Evolutionary conservation across 345 rosid genomes (phyloP).

Genomic region (Litchi chinensis): DNA sequence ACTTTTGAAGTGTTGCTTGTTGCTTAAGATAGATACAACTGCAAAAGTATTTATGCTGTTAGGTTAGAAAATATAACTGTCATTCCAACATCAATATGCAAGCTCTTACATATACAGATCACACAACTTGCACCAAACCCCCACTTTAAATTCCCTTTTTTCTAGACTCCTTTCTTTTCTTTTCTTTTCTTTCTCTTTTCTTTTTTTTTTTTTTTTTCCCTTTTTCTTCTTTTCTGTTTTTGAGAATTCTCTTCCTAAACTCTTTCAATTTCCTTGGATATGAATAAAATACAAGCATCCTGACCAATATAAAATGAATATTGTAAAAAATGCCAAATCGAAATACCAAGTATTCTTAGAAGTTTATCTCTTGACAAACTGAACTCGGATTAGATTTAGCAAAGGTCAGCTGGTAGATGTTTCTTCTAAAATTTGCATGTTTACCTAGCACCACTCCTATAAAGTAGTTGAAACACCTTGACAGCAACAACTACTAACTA

Average conservation of each 20-base stretch:
- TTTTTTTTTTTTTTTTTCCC: too few relatives aligned
- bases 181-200: too few relatives aligned
- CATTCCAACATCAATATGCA: not conserved
- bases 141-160: not conserved
- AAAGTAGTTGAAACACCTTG: not conserved
- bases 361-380: not conserved
- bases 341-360: not conserved
- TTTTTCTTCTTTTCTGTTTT: too few relatives aligned
- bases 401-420: not conserved
- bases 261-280: not conserved
- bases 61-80: constrained; percentile 2
- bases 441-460: not conserved
- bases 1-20: not conserved
- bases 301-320: not conserved
- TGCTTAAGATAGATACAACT: not conserved
- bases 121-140: not conserved
- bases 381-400: not conserved
- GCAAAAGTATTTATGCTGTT: constrained; percentile 10
- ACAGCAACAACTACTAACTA: not conserved
- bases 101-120: not conserved
- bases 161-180: too few relatives aligned
- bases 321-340: not conserved
- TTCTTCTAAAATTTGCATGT: not conserved
- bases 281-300: not conserved
- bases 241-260: not conserved